Percentiles rank a stretch among this genome's conserved stretches.
Evolutionary conservation across 441 rosid species (phyloP).

Genomic region (Mallotus repandus): DNA sequence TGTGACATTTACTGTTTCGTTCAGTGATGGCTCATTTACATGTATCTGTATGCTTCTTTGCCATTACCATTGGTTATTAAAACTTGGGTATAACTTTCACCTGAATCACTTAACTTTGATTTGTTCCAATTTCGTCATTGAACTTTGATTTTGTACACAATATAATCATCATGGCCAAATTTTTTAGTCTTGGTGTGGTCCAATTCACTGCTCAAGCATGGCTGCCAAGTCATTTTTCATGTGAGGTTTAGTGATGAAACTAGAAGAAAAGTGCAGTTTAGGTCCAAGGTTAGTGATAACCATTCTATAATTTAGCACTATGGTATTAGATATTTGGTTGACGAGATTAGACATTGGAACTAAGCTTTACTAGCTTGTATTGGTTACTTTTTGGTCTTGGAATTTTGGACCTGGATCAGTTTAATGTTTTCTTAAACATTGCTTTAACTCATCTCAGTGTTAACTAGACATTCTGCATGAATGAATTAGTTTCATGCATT

Average conservation of each 20-base stretch:
- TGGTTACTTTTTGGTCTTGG: neutral
- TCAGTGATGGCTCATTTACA: neutral
- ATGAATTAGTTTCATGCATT: neutral
- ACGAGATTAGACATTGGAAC: neutral
- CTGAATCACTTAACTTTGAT: neutral
- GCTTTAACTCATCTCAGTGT: neutral
- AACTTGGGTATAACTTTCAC: neutral
- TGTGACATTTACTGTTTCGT: neutral
- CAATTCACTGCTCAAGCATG: neutral
- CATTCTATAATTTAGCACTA: neutral
- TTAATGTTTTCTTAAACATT: conserved; percentile 1
- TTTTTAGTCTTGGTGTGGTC: neutral
- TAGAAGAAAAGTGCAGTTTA: neutral
- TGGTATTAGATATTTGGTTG: neutral
- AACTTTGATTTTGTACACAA: neutral
- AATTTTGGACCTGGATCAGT: neutral
- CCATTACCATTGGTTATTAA: neutral
- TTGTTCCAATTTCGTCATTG: neutral
- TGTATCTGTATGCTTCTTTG: conserved; percentile 5
- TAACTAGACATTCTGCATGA: neutral
- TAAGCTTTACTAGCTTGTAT: conserved; percentile 1
- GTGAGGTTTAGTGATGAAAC: neutral
- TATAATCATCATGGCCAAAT: neutral
- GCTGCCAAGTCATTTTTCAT: neutral
- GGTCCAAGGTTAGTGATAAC: neutral